Conservation (phyloP, 2,329 filamentous ascomycete species). For the Aspergillus quadrilineatus region DNA sequence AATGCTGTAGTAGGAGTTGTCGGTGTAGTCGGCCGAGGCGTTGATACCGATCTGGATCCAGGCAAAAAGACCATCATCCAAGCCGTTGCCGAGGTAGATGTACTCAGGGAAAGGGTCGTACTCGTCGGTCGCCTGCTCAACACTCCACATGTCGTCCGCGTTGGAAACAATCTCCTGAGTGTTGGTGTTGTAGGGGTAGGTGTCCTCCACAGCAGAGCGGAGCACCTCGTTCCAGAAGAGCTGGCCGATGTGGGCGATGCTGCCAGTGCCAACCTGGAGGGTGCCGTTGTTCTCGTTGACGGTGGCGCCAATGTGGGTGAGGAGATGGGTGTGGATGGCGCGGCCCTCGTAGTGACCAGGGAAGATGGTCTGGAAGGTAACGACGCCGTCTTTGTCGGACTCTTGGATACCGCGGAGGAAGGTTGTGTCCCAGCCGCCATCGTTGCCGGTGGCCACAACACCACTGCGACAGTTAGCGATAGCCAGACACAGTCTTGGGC, state of each 20-base stretch:
- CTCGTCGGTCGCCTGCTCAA: slow-evolving; percentile 42
- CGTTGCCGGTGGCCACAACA: slow-evolving; percentile 29
- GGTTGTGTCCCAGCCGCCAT: slow-evolving; percentile 40
- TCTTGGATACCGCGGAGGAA: slow-evolving; percentile 52
- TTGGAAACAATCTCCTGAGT: slow-evolving; percentile 40
- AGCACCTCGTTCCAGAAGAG: slow-evolving; percentile 53
- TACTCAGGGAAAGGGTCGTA: slow-evolving; percentile 57
- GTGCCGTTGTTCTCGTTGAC: slow-evolving; percentile 46
- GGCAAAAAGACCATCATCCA: slow-evolving; percentile 49
- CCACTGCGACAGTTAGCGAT: slow-evolving; percentile 23
- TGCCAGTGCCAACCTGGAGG: slow-evolving; percentile 42
- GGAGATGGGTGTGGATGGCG: slow-evolving; percentile 52
- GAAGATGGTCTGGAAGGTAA: slow-evolving; percentile 49
- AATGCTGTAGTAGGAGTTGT: slow-evolving; percentile 26
- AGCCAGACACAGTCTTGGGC: background rate
- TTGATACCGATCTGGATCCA: slow-evolving; percentile 53
- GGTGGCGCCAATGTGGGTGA: slow-evolving; percentile 43
- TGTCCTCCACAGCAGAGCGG: slow-evolving; percentile 44
- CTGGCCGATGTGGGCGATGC: slow-evolving; percentile 51
- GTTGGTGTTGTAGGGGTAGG: slow-evolving; percentile 38
- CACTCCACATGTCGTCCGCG: slow-evolving; percentile 44
- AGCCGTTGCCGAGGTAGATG: slow-evolving; percentile 51
- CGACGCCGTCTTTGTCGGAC: slow-evolving; percentile 50
- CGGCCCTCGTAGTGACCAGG: slow-evolving; percentile 51
- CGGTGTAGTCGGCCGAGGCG: slow-evolving; percentile 33